Percentiles rank a stretch among this genome's conserved stretches.
phyloP scores from a whole-genome alignment of 163 green algal genomes.

The Chlorella variabilis region DNA sequence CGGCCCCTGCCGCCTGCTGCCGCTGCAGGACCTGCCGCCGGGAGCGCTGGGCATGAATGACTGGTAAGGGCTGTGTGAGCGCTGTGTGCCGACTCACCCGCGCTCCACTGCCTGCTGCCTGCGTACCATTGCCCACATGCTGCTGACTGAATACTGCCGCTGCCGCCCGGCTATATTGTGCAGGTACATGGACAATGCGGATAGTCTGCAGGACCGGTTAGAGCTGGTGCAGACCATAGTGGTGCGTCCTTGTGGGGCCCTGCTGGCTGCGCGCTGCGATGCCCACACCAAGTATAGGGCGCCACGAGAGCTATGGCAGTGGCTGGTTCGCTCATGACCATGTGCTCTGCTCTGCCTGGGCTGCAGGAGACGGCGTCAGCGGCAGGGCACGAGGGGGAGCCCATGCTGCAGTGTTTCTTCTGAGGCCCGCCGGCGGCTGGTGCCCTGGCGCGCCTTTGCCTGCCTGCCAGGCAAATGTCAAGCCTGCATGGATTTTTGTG shows the following conservation, averaged over 20 bases:
- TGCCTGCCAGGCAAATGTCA: too few species aligned
- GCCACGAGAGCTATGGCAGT: too few species aligned
- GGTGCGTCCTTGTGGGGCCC: neutral
- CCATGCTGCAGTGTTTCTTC: constrained; percentile 35
- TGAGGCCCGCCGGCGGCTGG: neutral
- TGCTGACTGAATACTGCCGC: too few species aligned
- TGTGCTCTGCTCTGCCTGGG: neutral
- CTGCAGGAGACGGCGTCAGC: constrained; percentile 25
- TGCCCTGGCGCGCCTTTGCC: neutral
- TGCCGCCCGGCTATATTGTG: neutral
- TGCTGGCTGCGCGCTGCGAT: neutral
- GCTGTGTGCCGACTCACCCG: too few species aligned
- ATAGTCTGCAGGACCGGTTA: constrained; percentile 28
- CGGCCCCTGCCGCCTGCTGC: too few species aligned
- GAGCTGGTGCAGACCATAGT: constrained; percentile 36
- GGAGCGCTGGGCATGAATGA: constrained; percentile 28
- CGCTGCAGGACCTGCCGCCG: constrained; percentile 21
- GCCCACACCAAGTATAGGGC: neutral
- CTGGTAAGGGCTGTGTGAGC: neutral
- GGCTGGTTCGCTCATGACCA: neutral
- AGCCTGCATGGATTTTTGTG: too few species aligned
- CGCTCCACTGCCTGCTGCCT: too few species aligned
- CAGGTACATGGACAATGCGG: constrained; percentile 28
- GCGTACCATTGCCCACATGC: too few species aligned
- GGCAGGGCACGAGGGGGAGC: constrained; percentile 13